phyloP scores from a whole-genome alignment of 2,329 filamentous ascomycete species.

The Calonectria hawksworthii region DNA sequence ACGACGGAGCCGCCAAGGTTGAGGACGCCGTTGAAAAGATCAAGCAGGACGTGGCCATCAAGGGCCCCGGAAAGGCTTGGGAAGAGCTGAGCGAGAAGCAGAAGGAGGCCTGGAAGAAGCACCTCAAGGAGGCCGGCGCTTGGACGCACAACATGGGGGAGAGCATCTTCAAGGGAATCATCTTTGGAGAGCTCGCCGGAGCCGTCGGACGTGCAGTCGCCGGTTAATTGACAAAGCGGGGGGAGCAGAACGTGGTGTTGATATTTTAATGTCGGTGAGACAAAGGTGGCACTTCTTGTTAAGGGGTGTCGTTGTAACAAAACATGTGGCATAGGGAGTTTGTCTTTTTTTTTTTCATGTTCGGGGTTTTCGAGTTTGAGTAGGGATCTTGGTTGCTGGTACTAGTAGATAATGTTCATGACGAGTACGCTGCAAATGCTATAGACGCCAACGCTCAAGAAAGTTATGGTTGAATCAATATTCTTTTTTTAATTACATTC shows the following conservation, averaged over 20 bases:
- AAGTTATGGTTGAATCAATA: background rate
- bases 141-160: slow-evolving; percentile 87
- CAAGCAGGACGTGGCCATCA: slow-evolving; percentile 61
- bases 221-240: slow-evolving; percentile 49
- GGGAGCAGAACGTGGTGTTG: background rate
- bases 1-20: slow-evolving; percentile 43
- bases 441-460: background rate
- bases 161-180: slow-evolving; percentile 79
- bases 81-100: slow-evolving; percentile 76
- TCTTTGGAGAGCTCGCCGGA: slow-evolving; percentile 81
- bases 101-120: slow-evolving; percentile 77
- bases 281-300: background rate
- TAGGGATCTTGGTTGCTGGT: slow-evolving; percentile 2
- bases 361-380: slow-evolving; percentile 7
- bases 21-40: slow-evolving; percentile 44
- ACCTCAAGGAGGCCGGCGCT: slow-evolving; percentile 77
- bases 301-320: slow-evolving; percentile 14
- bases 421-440: slow-evolving; percentile 13
- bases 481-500: background rate
- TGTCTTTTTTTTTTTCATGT: background rate
- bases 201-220: slow-evolving; percentile 68
- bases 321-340: slow-evolving; percentile 15
- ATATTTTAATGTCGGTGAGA: background rate
- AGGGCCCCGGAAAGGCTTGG: slow-evolving; percentile 74
- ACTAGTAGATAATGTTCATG: slow-evolving; percentile 16